phyloP scores from a whole-genome alignment of 192 early-diverging fungal genomes.

The Gaertneriomyces semiglobifer region DNA sequence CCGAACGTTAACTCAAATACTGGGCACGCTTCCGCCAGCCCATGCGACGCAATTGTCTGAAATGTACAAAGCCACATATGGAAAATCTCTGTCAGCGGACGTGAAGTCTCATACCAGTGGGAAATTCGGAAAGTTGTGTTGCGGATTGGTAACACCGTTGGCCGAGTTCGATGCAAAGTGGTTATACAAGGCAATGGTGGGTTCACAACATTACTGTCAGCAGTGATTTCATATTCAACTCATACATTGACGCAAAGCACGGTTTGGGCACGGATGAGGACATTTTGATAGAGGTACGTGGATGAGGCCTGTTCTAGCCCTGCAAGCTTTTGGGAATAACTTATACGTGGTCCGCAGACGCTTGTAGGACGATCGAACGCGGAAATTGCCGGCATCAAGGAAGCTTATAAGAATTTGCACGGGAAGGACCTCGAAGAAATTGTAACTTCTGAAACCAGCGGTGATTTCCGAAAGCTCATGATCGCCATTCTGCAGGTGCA shows the following conservation, averaged over 20 bases:
- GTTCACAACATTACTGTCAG: neutral
- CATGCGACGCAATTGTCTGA: constrained; percentile 7
- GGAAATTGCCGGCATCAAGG: constrained; percentile 20
- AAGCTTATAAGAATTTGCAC: constrained; percentile 15
- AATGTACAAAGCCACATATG: constrained; percentile 13
- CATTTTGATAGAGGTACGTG: constrained; percentile 14
- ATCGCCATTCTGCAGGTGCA: constrained; percentile 7
- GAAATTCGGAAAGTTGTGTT: constrained; percentile 18
- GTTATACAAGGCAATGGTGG: constrained; percentile 11
- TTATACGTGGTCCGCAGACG: neutral
- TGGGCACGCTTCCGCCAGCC: constrained; percentile 11
- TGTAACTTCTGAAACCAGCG: neutral
- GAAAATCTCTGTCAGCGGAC: neutral
- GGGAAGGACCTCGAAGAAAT: constrained; percentile 11
- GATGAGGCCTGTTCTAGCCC: neutral
- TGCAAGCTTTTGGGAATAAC: neutral
- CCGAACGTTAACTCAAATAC: constrained; percentile 6
- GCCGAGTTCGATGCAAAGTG: constrained; percentile 13
- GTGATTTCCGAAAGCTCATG: constrained; percentile 11
- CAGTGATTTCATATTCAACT: neutral
- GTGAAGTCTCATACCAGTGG: neutral
- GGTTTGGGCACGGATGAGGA: constrained; percentile 21
- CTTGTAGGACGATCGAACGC: constrained; percentile 25
- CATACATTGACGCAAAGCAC: neutral
- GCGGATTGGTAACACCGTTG: constrained; percentile 11